A percentile compares a stretch with the other conserved stretches of the same genome.
These are phyloP conservation scores for Schizopora paradoxa DNA, from an alignment of 1,284 basidiomycete species.

Conservation along the genomic window DNA sequence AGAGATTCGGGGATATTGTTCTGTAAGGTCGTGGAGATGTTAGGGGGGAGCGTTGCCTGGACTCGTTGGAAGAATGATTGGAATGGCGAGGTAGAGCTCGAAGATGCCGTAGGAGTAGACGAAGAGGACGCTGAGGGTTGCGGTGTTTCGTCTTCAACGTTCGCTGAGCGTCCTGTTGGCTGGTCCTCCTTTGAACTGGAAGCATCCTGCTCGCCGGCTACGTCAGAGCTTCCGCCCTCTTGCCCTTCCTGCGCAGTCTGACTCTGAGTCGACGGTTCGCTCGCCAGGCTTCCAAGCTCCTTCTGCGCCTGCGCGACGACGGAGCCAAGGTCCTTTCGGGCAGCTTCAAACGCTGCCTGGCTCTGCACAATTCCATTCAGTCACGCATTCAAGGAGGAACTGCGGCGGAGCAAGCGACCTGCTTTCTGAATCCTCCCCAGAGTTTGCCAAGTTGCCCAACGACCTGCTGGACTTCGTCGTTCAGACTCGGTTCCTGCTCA, in stretches of 20 bases:
- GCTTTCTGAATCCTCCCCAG: slow-evolving; percentile 86
- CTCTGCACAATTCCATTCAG: slow-evolving; percentile 43
- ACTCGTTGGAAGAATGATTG: slow-evolving; percentile 61
- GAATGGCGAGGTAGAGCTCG: slow-evolving; percentile 30
- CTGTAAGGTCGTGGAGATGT: slow-evolving; percentile 65
- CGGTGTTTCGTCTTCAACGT: slow-evolving; percentile 5
- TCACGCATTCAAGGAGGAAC: slow-evolving; percentile 9
- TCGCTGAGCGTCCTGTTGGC: slow-evolving; percentile 11
- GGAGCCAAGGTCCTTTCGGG: slow-evolving; percentile 72
- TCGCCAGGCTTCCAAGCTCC: slow-evolving; percentile 63
- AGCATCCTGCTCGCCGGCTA: slow-evolving; percentile 19
- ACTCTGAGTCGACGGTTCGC: slow-evolving; percentile 29
- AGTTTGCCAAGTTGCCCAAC: slow-evolving; percentile 78
- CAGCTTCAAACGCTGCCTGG: slow-evolving; percentile 63
- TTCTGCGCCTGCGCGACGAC: slow-evolving; percentile 81
- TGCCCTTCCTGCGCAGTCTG: slow-evolving; percentile 17
- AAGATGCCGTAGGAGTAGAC: slow-evolving; percentile 21
- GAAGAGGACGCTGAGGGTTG: slow-evolving; percentile 14
- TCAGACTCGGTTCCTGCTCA: slow-evolving; percentile 55
- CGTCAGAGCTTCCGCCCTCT: slow-evolving; percentile 16
- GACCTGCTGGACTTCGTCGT: slow-evolving; percentile 84
- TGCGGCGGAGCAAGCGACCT: slow-evolving; percentile 45
- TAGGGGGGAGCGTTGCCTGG: slow-evolving; percentile 66
- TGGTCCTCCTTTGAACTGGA: slow-evolving; percentile 22
- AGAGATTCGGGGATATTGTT: slow-evolving; percentile 62